phyloP scores from a whole-genome alignment of 768 basidiomycete genomes.

The Postia placenta region DNA sequence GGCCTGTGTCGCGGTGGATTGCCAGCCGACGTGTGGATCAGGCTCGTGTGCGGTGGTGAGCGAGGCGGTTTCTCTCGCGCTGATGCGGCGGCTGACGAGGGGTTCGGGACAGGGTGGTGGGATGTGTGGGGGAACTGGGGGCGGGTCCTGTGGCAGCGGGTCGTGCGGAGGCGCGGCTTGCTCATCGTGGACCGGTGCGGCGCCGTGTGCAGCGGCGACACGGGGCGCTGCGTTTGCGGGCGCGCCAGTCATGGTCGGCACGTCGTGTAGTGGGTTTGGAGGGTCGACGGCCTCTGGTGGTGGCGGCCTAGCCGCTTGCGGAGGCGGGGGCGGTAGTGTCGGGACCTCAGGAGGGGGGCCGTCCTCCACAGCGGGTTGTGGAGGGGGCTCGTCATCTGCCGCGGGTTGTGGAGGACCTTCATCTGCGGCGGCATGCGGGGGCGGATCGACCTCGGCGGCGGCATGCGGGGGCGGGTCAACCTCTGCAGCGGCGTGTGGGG shows the following conservation, averaged over 20 bases:
- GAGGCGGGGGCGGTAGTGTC: not conserved
- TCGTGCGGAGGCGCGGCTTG: slow-evolving; percentile 5
- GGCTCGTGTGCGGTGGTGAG: slow-evolving; percentile 6
- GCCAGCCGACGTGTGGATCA: not conserved
- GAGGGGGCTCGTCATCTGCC: slow-evolving; percentile 12
- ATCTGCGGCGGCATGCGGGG: no score
- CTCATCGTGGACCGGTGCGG: not conserved
- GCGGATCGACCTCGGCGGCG: not conserved
- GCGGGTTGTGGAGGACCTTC: not conserved
- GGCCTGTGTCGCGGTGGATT: not conserved
- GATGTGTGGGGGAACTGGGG: not conserved
- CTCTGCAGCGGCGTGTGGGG: not conserved
- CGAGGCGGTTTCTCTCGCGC: not conserved
- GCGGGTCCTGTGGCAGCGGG: not conserved
- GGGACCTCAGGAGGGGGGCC: slow-evolving; percentile 6
- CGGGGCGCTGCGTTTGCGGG: not conserved
- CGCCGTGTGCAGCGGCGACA: not conserved
- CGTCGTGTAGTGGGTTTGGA: not conserved
- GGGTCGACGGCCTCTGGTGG: slow-evolving; percentile 3
- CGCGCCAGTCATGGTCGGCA: not conserved
- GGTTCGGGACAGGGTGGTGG: slow-evolving; percentile 1
- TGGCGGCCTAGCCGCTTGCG: not conserved
- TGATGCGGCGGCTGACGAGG: not conserved
- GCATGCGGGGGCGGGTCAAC: not conserved
- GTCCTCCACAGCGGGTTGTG: slow-evolving; percentile 14